Conservation (phyloP, 164 flowering plant genomes). For the Paratinospora sagittata region DNA sequence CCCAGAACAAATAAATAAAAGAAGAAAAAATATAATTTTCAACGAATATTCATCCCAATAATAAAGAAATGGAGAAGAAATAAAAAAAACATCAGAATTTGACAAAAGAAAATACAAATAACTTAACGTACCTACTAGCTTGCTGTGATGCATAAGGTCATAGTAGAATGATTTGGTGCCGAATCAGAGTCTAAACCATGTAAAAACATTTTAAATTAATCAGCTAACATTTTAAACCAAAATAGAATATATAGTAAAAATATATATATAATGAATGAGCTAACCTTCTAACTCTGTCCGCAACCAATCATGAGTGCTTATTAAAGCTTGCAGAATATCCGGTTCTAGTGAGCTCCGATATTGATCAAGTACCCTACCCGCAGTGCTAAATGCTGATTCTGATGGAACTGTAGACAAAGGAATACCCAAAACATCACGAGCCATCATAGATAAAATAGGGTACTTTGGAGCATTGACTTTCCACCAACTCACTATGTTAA, state of each 20-base stretch:
- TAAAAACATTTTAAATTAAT: neutral
- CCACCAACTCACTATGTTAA: slow-evolving; percentile 75
- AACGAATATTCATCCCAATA: too few relatives aligned
- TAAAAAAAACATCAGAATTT: neutral
- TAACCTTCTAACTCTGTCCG: slow-evolving; percentile 43
- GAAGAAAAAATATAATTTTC: too few relatives aligned
- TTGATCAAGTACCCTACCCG: slow-evolving; percentile 48
- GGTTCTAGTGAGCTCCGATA: slow-evolving; percentile 38
- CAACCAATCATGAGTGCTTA: slow-evolving; percentile 76
- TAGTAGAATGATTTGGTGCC: neutral
- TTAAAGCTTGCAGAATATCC: slow-evolving; percentile 54
- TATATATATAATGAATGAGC: neutral
- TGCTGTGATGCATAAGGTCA: neutral
- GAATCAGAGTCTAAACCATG: neutral
- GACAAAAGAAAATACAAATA: neutral
- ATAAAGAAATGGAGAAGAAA: too few relatives aligned
- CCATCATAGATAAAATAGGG: slow-evolving; percentile 69
- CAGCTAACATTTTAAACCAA: neutral
- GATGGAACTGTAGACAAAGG: slow-evolving; percentile 49
- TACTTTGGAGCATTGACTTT: slow-evolving; percentile 68
- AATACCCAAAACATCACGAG: slow-evolving; percentile 62
- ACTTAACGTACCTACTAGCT: neutral
- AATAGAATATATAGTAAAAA: neutral
- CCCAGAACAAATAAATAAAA: too few relatives aligned
- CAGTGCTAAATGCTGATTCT: slow-evolving; percentile 38